These are phyloP conservation scores for Phyllosticta capitalensis DNA, from an alignment of 2,329 filamentous ascomycete genomes.

Conservation along the genomic window DNA sequence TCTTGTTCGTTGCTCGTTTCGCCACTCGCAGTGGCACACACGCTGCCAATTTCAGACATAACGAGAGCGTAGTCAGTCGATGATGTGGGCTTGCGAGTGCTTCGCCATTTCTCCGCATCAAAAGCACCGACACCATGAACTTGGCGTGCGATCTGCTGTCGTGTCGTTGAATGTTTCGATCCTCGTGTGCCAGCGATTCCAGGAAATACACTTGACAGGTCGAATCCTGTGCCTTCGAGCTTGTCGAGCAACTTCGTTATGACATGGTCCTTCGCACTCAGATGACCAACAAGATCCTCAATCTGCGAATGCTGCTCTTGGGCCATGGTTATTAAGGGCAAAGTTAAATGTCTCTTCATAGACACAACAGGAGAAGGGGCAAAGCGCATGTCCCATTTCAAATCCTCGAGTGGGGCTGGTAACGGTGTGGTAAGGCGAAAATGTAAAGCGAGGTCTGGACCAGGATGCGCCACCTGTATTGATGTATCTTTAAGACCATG, in stretches of 20 bases:
- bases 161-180: slow-evolving; percentile 34
- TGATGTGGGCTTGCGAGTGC: neutral
- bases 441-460: neutral
- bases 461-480: slow-evolving; percentile 25
- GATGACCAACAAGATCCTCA: slow-evolving; percentile 37
- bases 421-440: slow-evolving; percentile 52
- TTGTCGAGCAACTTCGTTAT: slow-evolving; percentile 50
- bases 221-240: slow-evolving; percentile 46
- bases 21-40: neutral
- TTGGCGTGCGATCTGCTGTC: slow-evolving; percentile 43
- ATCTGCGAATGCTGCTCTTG: slow-evolving; percentile 40
- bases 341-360: slow-evolving; percentile 42
- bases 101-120: slow-evolving; percentile 38
- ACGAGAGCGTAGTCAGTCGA: neutral
- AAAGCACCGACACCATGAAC: slow-evolving; percentile 48
- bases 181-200: slow-evolving; percentile 38
- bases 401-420: slow-evolving; percentile 50
- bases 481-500: slow-evolving; percentile 28
- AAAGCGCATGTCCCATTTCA: slow-evolving; percentile 54
- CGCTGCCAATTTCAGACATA: neutral
- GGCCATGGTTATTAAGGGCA: slow-evolving; percentile 44
- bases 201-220: slow-evolving; percentile 49
- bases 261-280: slow-evolving; percentile 50
- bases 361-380: slow-evolving; percentile 24
- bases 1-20: neutral